These are phyloP conservation scores for Cryptosporidium xiaoi DNA, from an alignment of 169 alveolate genomes.

Conservation along the genomic window DNA sequence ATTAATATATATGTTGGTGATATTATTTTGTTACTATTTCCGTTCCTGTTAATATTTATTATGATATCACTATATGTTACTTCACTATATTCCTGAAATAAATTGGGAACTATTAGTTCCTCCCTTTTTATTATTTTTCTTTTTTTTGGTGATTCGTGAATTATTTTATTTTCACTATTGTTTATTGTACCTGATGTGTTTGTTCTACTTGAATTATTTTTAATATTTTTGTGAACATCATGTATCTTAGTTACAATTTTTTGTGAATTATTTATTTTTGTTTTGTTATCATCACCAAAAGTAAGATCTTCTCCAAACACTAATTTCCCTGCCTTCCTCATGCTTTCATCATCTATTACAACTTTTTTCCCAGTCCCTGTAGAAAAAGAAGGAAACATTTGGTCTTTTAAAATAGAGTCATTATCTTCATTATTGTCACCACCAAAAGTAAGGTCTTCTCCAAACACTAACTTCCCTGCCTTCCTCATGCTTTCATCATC, in stretches of 20 bases:
- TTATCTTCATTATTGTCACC: neutral
- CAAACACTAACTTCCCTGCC: neutral
- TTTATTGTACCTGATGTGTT: neutral
- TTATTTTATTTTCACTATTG: too few species aligned
- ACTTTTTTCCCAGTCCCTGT: constrained; percentile 18
- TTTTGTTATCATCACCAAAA: neutral
- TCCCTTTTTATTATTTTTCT: constrained; percentile 9
- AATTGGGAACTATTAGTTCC: constrained; percentile 43
- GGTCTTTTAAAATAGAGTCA: too few species aligned
- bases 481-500: constrained; percentile 4
- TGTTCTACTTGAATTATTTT: neutral
- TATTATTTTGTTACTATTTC: neutral
- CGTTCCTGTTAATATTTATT: neutral
- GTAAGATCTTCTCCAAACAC: neutral
- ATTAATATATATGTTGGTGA: constrained; percentile 65
- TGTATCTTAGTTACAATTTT: neutral
- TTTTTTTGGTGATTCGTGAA: neutral
- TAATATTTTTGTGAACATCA: neutral
- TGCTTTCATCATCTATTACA: neutral
- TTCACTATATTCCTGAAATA: constrained; percentile 6
- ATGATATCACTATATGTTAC: neutral
- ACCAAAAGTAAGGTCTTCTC: neutral
- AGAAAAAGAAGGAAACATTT: constrained; percentile 2
- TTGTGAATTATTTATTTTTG: neutral
- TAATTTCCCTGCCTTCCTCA: neutral